Conservation (phyloP, 768 basidiomycete species). For the Plicaturopsis crispa region DNA sequence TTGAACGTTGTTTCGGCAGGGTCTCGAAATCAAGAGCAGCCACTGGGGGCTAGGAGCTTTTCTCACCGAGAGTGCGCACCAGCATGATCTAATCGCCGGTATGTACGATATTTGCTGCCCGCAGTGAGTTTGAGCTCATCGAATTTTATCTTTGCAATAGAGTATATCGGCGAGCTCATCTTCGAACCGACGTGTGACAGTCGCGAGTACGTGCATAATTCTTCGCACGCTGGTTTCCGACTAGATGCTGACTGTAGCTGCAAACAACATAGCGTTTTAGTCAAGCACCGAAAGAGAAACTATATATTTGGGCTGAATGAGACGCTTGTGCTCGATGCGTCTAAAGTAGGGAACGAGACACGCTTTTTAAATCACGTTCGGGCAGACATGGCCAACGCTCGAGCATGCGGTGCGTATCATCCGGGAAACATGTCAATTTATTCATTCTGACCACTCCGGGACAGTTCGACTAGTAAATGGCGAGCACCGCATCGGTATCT, state of each 20-base stretch:
- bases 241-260: no score
- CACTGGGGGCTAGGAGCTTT: constrained; percentile 51
- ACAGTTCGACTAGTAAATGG: constrained; percentile 56
- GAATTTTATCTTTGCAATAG: constrained; percentile 21
- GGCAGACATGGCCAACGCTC: constrained; percentile 30
- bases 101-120: constrained; percentile 1
- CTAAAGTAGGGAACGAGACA: constrained; percentile 51
- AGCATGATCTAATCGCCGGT: constrained; percentile 46
- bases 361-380: constrained; percentile 60
- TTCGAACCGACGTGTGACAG: constrained; percentile 38
- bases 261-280: constrained; percentile 32
- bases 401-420: constrained; percentile 30
- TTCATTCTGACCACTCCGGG: constrained; percentile 2
- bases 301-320: constrained; percentile 56
- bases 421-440: not conserved
- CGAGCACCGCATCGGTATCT: constrained; percentile 61
- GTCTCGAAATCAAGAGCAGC: constrained; percentile 33
- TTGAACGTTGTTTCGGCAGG: constrained; percentile 18
- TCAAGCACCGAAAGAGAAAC: constrained; percentile 41
- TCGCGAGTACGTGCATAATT: constrained; percentile 47
- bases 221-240: no score
- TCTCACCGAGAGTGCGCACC: constrained; percentile 31
- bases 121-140: not conserved
- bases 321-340: constrained; percentile 42
- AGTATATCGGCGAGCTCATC: constrained; percentile 62